Base-by-base conservation (phyloP, 228 moss, liverwort and hornwort genomes). In the Sphagnum fallax region DNA sequence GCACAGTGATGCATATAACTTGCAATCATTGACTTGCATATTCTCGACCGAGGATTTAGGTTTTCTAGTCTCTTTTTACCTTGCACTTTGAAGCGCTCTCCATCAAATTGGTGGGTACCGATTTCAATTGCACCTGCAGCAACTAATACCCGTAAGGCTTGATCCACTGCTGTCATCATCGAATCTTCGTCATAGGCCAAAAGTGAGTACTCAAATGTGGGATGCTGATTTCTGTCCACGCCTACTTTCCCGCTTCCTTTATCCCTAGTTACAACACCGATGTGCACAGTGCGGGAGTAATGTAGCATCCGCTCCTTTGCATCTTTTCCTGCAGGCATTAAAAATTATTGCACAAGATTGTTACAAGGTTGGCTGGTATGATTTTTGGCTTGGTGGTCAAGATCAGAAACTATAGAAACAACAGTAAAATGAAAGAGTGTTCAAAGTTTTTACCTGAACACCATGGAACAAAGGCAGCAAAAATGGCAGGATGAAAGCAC, bases 81-180 rank as follows among this genome's bases (percentile, higher is more conserved):
- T 49, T 75, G 51, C 7, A 60, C 67, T 10, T 61, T 51, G 63
- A 97, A 86, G 8, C 80, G 87, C 75, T 91, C 87, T 48, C 81
- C 91, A 32, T 83, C 82, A 14, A 75, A 47, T 16, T 91, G 97
- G 5, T 88, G 63, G 6, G 83, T 87, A 65, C 93, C 97, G 12
- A 97, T 70, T 69, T 87, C 93, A 7, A 74, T 80, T 57, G 97
- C 97, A 6, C 97, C 97, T 12, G 91, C 93, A 6, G 93, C 93
- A 4, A 82, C 73, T 69, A 97, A 16, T 8, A 88, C 87, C 8
- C 90, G 75, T 12, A 97, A 75, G 52, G 84, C 81, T 50, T 78
- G 83, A 63, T 78, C 78, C 0, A 91, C 47, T 8, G 77, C 85
- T 5, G 76, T 80, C 9, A 81, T 5, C 65, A 90, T 47, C 5